Base-by-base conservation (phyloP, 2,329 filamentous ascomycete species). In the Alternaria burnsii region DNA sequence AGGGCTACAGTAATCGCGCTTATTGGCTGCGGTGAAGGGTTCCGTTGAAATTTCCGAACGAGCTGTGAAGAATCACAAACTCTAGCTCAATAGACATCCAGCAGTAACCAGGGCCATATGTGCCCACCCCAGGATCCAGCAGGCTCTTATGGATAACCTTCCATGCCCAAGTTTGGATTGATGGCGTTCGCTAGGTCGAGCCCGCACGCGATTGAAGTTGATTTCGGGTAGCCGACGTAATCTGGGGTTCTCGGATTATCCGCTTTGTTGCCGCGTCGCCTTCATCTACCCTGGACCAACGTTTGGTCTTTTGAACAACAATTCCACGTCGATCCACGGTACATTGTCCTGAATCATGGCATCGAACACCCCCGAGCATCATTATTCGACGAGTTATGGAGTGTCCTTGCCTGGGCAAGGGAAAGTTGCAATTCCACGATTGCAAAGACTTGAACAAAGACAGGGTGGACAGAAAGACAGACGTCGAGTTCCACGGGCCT, bases 401-500 rank as follows among this genome's bases (percentile, higher is more conserved):
- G 53, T 53, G 30, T 59, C 57, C 36, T 55, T 61, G 10, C 55
- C 61, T 30, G 57, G 43, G 10, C 63, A 66, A 54, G 59, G 63
- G 5, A 76, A 76, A 58, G 67, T 77, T 16, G 71, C 74, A 3
- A 77, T 77, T 44, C 75, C 75, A 52, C 73, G 74, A 41, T 61
- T 77, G 41, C 72, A 67, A 40, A 65, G 65, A 44, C 47, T 59
- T 12, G 60, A 52, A 36, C 64, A 55, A 30, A 56, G 51, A 34
- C 59, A 61, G 18, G 58, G 12, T 34, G 47, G 59, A n/a, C 50
- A 51, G 24, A 72, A 67, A 44, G 71, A 75, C 24, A 65, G 67
- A 42, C 66, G 68, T 28, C 61, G 72, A 53, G 73, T 75, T 14
- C 55, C 68, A 38, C 67, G 73, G 36, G 73, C 73, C 51, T 75